Base-by-base conservation (phyloP, 1,284 basidiomycete species). In the Phlebopus sp. region DNA sequence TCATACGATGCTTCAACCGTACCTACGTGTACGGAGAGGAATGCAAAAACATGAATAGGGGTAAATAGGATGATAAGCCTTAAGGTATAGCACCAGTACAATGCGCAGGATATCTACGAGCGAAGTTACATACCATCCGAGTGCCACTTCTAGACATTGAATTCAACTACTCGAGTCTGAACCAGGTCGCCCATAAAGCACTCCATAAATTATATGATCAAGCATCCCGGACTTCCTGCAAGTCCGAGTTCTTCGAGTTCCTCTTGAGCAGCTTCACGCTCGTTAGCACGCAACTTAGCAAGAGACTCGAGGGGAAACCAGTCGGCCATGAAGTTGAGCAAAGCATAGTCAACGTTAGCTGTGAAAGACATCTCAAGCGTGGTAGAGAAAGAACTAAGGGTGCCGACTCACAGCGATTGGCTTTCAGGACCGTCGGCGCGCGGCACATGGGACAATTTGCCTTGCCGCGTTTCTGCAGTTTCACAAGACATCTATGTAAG, bases 261-360 rank as follows among this genome's bases (percentile, higher is more conserved):
- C 66, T 96, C 92, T 44, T 77, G 69, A 0, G 79, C 76, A 0
- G 86, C 82, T 61, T 97, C 94, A 37, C 70, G 73, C 62, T 91
- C 84, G 64, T 95, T 95, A 58, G 83, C 78, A 51, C 77, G 77
- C 38, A 85, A 72, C 67, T 97, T 97, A 58, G 78, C 77, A 55
- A 76, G 79, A 14, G 92, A 78, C 66, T 97, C 95, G 8, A 81
- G 65, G 0, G 95, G 93, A 68, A 98, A 97, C 92, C 93, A 97
- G 52, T 89, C 84, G 54, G 87, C 79, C 82, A 97, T 90, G 59
- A 93, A 95, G 56, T 88, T 86, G 44, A 90, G 73, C 37, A 92
- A 68, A 1, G 83, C 89, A 74, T 79, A 82, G 59, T 95, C 92
- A 35, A 95, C 78, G 57, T 94, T 92, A 3, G 77, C 87, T 90